Base-by-base conservation (phyloP, 148 eudicot species). In the Chenopodium formosanum region DNA sequence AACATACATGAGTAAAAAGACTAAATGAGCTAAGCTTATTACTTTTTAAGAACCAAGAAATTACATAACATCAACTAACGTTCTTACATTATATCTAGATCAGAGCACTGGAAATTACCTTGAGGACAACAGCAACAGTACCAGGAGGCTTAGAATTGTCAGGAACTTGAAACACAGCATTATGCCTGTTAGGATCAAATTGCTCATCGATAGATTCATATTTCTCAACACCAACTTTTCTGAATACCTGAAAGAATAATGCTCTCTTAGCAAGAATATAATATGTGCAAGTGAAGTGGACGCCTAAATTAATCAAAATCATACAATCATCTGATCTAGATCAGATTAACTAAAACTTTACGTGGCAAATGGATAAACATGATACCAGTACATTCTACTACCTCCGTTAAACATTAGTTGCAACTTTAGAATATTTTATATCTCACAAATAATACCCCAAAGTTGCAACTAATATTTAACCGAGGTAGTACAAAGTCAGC, bases 141-240 rank as follows among this genome's bases (percentile, higher is more conserved):
- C 87, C 94, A 27, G 93, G 87, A 81, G 97, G 88, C 89, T 94
- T 96, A 53, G 97, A 86, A 79, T 87, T 84, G 81, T 94, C 95
- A 71, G 99, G 94, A 62, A 94, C 98, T 92, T 96, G 98, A 87
- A 96, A 96, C 22, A 88, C 92, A 58, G 99, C 99, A 87, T 92
- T 92, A 74, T 96, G 98, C 79, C 88, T 88, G 86, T 92, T 90
- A 27, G 99, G 99, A 83, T 96, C 98, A 78, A 96, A 96, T 72
- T 91, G 93, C 85, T 96, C 99, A 77, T 91, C 79, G 62, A 89
- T 85, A 27, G 99, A 93, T 75, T 94, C 93, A 83, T 88, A 88
- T 71, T 91, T 96, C 81, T 94, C 95, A 73, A 96, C 90, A 71
- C 94, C 95, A 85, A 80, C 88, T 82, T 89, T 96, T 81, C 85